phyloP scores from a whole-genome alignment of 768 basidiomycete genomes.

The Calocybe gangraenosa region DNA sequence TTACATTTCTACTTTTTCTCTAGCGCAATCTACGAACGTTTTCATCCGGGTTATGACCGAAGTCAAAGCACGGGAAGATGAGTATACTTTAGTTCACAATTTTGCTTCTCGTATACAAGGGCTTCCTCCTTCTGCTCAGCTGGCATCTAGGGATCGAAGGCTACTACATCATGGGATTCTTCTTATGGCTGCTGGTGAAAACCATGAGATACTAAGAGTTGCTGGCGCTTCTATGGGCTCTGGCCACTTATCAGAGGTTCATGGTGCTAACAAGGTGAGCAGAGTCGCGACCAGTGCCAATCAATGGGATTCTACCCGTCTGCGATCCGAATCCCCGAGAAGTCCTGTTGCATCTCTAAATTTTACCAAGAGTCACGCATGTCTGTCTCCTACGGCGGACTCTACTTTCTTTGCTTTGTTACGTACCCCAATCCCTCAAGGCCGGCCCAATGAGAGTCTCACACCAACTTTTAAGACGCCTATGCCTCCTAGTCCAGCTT shows the following conservation, averaged over 20 bases:
- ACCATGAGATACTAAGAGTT: slow-evolving; percentile 15
- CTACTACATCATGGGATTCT: slow-evolving; percentile 68
- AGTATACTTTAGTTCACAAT: slow-evolving; percentile 70
- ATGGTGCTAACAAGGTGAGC: slow-evolving; percentile 22
- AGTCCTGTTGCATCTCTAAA: slow-evolving; percentile 19
- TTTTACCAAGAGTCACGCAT: slow-evolving; percentile 15
- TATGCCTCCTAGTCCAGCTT: slow-evolving; percentile 8
- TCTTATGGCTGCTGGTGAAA: slow-evolving; percentile 35
- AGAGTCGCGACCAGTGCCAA: slow-evolving; percentile 27
- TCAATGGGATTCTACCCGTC: slow-evolving; percentile 37
- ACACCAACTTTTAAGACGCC: slow-evolving; percentile 5
- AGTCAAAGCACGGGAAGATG: slow-evolving; percentile 83
- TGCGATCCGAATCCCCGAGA: slow-evolving; percentile 34
- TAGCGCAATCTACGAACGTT: slow-evolving; percentile 62
- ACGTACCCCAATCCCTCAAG: slow-evolving; percentile 10
- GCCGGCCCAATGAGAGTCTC: slow-evolving; percentile 4
- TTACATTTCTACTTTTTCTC: slow-evolving; percentile 62
- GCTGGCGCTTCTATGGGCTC: slow-evolving; percentile 4
- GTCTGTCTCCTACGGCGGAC: slow-evolving; percentile 6
- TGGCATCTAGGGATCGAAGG: slow-evolving; percentile 71
- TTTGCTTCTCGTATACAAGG: slow-evolving; percentile 59
- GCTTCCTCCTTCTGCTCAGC: slow-evolving; percentile 43
- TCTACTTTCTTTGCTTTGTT: slow-evolving; percentile 16
- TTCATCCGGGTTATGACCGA: slow-evolving; percentile 78
- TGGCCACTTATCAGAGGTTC: slow-evolving; percentile 6